Conservation (phyloP, 2,329 filamentous ascomycete genomes). For the Tolypocladium tropicale region DNA sequence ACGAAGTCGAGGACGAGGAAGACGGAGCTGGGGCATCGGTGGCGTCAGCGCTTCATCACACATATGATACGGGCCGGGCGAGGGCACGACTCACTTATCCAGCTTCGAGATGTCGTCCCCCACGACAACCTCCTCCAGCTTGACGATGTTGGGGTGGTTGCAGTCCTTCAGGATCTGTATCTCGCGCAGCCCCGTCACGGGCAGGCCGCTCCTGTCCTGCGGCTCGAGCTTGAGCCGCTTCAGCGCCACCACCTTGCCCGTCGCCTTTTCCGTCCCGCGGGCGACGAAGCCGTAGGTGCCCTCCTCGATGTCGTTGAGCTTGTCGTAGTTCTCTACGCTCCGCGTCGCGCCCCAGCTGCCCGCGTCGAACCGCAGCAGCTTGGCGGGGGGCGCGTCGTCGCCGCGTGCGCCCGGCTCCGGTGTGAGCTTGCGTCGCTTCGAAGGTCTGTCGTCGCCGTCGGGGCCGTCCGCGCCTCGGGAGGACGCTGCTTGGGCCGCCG, state of each 20-base stretch:
- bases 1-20: slow-evolving; percentile 96
- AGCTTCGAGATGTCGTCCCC: slow-evolving; percentile 48
- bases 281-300: slow-evolving; percentile 94
- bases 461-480: slow-evolving; percentile 11
- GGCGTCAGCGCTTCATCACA: too few species aligned
- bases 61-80: too few species aligned
- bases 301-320: slow-evolving; percentile 94
- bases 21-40: slow-evolving; percentile 56
- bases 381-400: slow-evolving; percentile 21
- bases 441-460: slow-evolving; percentile 33
- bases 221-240: slow-evolving; percentile 89
- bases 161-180: slow-evolving; percentile 84
- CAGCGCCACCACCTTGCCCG: slow-evolving; percentile 75
- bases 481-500: neutral
- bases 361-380: slow-evolving; percentile 61
- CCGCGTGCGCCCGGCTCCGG: slow-evolving; percentile 26
- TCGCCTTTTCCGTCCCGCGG: slow-evolving; percentile 62
- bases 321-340: slow-evolving; percentile 80
- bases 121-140: slow-evolving; percentile 73
- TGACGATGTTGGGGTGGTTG: slow-evolving; percentile 72
- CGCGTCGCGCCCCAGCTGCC: slow-evolving; percentile 59
- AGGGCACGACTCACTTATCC: slow-evolving; percentile 34
- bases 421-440: slow-evolving; percentile 52
- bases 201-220: slow-evolving; percentile 64
- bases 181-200: slow-evolving; percentile 85